These are phyloP conservation scores for Neurospora sp. DNA, from an alignment of 495 filamentous ascomycete species.

Conservation along the genomic window DNA sequence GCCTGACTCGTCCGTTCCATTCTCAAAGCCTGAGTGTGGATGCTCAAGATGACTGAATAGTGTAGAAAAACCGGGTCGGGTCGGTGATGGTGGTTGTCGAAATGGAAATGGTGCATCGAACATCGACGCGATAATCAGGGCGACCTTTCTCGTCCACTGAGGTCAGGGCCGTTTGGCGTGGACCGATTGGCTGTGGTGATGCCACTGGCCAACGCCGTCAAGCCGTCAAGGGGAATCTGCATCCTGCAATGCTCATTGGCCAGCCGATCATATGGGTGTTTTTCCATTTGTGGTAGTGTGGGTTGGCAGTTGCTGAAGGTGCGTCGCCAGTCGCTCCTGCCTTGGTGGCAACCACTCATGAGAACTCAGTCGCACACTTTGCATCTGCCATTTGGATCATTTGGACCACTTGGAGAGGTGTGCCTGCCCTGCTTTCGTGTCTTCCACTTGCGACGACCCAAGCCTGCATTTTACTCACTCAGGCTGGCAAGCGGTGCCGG, in stretches of 20 bases:
- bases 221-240: background rate
- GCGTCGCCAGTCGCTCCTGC: background rate
- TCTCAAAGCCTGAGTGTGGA: background rate
- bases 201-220: background rate
- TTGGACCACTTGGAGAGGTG: background rate
- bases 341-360: background rate
- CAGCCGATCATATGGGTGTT: slow-evolving; percentile 1
- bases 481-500: background rate
- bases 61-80: background rate
- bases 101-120: background rate
- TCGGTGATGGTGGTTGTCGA: background rate
- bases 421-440: background rate
- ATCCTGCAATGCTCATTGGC: background rate
- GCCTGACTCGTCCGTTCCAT: background rate
- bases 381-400: background rate
- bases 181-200: slow-evolving; percentile 3
- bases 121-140: background rate
- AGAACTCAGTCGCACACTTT: background rate
- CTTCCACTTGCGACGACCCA: background rate
- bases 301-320: background rate
- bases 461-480: background rate
- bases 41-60: background rate
- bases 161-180: background rate
- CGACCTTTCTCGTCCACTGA: background rate
- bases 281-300: background rate